phyloP scores from a whole-genome alignment of 129 eudicot species.

The Apium graveolens region DNA sequence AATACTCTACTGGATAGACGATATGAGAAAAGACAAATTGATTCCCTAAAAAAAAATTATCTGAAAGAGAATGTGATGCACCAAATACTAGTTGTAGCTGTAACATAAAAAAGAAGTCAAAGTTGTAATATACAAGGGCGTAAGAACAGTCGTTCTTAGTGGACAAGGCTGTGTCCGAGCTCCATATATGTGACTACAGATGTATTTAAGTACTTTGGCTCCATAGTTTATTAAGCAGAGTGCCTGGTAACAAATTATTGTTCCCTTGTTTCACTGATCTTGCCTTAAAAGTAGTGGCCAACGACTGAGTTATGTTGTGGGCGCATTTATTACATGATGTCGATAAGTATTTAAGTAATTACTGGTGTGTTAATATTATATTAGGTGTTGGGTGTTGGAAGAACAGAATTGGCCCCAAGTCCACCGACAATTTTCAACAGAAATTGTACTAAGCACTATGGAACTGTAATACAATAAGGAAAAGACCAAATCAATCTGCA shows the following conservation, averaged over 20 bases:
- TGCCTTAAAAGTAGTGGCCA: conserved; percentile 18
- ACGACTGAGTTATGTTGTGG: not conserved
- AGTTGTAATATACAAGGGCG: not conserved
- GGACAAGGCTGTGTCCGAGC: not conserved
- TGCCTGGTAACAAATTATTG: conserved; percentile 5
- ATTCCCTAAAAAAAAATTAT: conserved; percentile 43
- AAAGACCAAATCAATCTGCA: not conserved
- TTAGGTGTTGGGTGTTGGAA: not conserved
- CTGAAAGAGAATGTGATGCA: conserved; percentile 36
- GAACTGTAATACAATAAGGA: not conserved
- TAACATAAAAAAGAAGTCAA: not conserved
- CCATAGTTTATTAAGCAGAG: not conserved
- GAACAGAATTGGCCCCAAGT: not conserved
- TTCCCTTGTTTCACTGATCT: conserved; percentile 43
- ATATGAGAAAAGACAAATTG: conserved; percentile 60
- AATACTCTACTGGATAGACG: conserved; percentile 63
- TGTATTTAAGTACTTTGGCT: not conserved
- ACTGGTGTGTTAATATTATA: not conserved
- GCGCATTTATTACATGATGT: not conserved
- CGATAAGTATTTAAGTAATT: not conserved
- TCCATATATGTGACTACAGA: not conserved
- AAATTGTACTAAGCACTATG: not conserved
- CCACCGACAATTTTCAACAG: not conserved
- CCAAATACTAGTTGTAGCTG: conserved; percentile 19
- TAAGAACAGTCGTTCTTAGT: not conserved